Evolutionary conservation across 345 rosid genomes (phyloP).

Genomic region (Pistacia atlantica): DNA sequence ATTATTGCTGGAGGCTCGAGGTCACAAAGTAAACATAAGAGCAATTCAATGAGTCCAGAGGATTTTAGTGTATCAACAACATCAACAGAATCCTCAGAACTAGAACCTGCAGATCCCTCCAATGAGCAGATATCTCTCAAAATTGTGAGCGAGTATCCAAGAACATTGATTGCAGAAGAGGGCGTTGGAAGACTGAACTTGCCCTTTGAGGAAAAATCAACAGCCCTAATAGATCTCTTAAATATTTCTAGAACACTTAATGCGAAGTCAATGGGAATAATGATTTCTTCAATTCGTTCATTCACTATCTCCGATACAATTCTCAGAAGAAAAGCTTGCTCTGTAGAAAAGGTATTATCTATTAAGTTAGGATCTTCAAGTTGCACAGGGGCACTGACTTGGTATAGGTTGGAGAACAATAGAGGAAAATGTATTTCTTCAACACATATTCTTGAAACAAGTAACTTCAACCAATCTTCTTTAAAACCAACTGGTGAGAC

Average conservation of each 20-base stretch:
- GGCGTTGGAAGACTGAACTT: slow-evolving; percentile 68
- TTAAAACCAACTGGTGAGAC: slow-evolving; percentile 57
- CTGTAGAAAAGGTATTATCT: slow-evolving; percentile 39
- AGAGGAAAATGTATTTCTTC: slow-evolving; percentile 51
- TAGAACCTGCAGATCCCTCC: slow-evolving; percentile 20
- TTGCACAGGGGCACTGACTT: slow-evolving; percentile 17
- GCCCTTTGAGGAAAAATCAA: slow-evolving; percentile 39
- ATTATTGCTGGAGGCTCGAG: slow-evolving; percentile 72
- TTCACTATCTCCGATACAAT: slow-evolving; percentile 58
- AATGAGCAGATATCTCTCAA: slow-evolving; percentile 64
- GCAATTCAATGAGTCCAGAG: slow-evolving; percentile 48
- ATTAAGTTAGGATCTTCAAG: slow-evolving; percentile 16
- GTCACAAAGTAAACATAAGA: slow-evolving; percentile 49
- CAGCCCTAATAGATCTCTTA: slow-evolving; percentile 38
- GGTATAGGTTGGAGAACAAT: slow-evolving; percentile 42
- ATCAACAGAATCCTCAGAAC: slow-evolving; percentile 17
- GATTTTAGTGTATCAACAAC: slow-evolving; percentile 43
- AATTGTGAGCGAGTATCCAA: slow-evolving; percentile 65
- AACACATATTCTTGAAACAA: slow-evolving; percentile 67
- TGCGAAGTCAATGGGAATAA: slow-evolving; percentile 37
- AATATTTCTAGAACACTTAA: slow-evolving; percentile 37
- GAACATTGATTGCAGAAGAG: slow-evolving; percentile 42
- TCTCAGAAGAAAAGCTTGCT: slow-evolving; percentile 65
- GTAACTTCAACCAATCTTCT: slow-evolving; percentile 77
- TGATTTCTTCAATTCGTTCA: slow-evolving; percentile 48